Evolutionary conservation across 106 monocot genomes (phyloP), one percentile per base, ranked within the genome.

Genomic region (Apostasia ramifera): DNA sequence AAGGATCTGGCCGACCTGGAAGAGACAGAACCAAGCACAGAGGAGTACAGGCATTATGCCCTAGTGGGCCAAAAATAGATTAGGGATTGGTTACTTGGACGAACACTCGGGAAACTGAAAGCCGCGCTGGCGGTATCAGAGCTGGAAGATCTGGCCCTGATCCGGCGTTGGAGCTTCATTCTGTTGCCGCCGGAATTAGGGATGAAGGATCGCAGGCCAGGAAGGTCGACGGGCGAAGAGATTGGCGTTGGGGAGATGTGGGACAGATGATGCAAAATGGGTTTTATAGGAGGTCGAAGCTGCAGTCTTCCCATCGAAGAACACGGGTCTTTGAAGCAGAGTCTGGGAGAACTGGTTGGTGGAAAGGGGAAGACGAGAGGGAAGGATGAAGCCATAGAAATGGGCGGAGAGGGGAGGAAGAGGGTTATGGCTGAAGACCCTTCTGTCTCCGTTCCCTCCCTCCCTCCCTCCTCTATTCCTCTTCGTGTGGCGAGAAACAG

Each of bases 1-100:
- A 72, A 87, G 56, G 44, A 85, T 58, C 58, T 72, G 69, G 6
- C 83, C 58, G 52, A 89, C 73, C 95, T 97, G 71, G 11, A 13
- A 11, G 1, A 40, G 11, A 63, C 9, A 2, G 37, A 57, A 12
- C 51, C 59, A 10, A 55, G 38, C 10, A 43, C 59, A 78, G 42
- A 11, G 48, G n/a, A 55, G 55, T 4, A 65, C n/a, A n/a, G 59
- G 38, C 46, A 63, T 63, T 55, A 4, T 55, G 10, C 46, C 54
- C 26, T 46, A 54, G 11, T 63, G 26, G 26, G 26, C 26, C 2
- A 44, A 55, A 2, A 26, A 37, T 43, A 42, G 1, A 13, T 38
- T 14, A 59, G 45, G 2, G 4, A 52, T 59, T 37, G 38, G 59
- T 40, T 8, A 39, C 1, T 53, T 47, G 9, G 7, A 57, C 78